Evolutionary conservation across 2,329 filamentous ascomycete genomes (phyloP).

Genomic region (Leptographium radiaticola): DNA sequence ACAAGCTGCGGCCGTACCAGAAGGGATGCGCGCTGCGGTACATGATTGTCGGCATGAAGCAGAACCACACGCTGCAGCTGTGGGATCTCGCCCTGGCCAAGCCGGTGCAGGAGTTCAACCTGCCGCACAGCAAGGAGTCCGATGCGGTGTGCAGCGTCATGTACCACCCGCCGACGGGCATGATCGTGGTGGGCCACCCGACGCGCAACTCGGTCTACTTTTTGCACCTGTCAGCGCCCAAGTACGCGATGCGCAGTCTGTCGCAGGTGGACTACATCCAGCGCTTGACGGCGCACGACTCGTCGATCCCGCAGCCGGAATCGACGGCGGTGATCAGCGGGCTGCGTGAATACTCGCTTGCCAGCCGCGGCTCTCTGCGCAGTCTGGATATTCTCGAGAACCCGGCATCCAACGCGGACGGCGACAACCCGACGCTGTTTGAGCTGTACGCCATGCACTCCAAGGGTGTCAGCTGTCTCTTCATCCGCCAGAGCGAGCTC

Average conservation of each 20-base stretch:
- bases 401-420: constrained; percentile 48
- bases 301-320: constrained; percentile 68
- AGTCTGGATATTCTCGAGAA: constrained; percentile 79
- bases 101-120: constrained; percentile 91
- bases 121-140: constrained; percentile 90
- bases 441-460: constrained; percentile 97
- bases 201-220: constrained; percentile 97
- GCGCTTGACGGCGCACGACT: constrained; percentile 59
- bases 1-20: constrained; percentile 87
- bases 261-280: constrained; percentile 82
- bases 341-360: constrained; percentile 87
- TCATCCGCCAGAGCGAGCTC: constrained; percentile 75
- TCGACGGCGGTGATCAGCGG: constrained; percentile 96
- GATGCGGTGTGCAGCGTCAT: constrained; percentile 96
- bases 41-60: constrained; percentile 95
- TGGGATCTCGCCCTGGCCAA: constrained; percentile 96
- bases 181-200: constrained; percentile 89
- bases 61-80: constrained; percentile 95
- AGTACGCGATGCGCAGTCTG: constrained; percentile 72
- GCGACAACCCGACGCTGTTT: constrained; percentile 65
- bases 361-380: constrained; percentile 71
- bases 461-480: constrained; percentile 83
- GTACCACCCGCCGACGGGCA: constrained; percentile 84
- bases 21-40: constrained; percentile 86
- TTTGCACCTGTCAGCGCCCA: constrained; percentile 84